Evolutionary conservation across 2,329 filamentous ascomycete genomes (phyloP).

Genomic region (Arachnomyces sp.): DNA sequence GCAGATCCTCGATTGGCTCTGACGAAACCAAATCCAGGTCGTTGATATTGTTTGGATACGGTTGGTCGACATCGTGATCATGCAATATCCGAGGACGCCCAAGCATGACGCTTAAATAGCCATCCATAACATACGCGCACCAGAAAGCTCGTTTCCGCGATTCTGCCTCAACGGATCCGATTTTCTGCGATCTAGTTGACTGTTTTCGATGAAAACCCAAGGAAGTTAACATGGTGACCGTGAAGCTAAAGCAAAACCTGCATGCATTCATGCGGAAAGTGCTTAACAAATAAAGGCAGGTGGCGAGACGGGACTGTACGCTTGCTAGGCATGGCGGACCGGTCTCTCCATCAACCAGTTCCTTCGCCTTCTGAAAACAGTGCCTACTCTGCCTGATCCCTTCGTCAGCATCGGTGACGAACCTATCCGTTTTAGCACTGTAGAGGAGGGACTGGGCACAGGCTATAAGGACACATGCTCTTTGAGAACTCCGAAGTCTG

Average conservation of each 20-base stretch:
- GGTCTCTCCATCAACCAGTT: constrained; percentile 29
- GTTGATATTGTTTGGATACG: constrained; percentile 48
- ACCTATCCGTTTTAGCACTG: constrained; percentile 1
- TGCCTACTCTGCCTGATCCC: constrained; percentile 10
- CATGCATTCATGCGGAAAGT: constrained; percentile 50
- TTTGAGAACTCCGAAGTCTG: constrained; percentile 21
- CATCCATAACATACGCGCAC: constrained; percentile 56
- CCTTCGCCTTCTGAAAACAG: constrained; percentile 14
- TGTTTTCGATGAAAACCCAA: constrained; percentile 33
- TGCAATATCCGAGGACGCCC: constrained; percentile 55
- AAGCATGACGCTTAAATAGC: constrained; percentile 56
- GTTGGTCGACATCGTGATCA: constrained; percentile 58
- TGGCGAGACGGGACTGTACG: constrained; percentile 47
- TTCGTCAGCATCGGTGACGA: constrained; percentile 3
- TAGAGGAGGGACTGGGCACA: constrained; percentile 16
- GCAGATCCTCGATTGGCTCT: constrained; percentile 26
- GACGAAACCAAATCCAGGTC: constrained; percentile 49
- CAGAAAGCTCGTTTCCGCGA: constrained; percentile 55
- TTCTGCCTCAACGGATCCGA: constrained; percentile 36
- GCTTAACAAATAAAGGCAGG: constrained; percentile 47
- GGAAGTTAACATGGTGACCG: constrained; percentile 31
- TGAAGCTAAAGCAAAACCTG: constrained; percentile 48
- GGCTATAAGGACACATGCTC: constrained; percentile 31
- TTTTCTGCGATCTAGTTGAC: constrained; percentile 20
- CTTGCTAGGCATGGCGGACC: constrained; percentile 44